Conservation (phyloP, 345 rosid species). For the Kandelia obovata region DNA sequence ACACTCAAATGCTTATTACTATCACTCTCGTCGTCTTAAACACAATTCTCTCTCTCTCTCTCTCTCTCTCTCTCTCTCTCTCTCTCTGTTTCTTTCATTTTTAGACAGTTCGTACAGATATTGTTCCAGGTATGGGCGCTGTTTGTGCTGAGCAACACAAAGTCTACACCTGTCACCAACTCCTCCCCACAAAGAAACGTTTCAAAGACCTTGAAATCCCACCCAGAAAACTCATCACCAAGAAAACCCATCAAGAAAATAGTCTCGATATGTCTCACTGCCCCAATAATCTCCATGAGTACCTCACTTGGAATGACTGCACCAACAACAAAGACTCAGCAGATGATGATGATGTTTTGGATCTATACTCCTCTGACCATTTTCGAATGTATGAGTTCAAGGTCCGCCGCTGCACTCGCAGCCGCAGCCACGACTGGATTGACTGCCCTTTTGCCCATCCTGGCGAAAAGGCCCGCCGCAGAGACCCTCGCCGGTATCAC, state of each 20-base stretch:
- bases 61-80: background rate
- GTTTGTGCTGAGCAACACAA: conserved; percentile 49
- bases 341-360: conserved; percentile 23
- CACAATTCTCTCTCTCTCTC: background rate
- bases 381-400: conserved; percentile 94
- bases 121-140: conserved; percentile 32
- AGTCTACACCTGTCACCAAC: conserved; percentile 30
- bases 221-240: conserved; percentile 49
- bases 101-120: background rate
- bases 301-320: conserved; percentile 38
- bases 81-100: background rate
- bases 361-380: conserved; percentile 68
- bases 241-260: conserved; percentile 9
- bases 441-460: conserved; percentile 94
- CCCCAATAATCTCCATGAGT: conserved; percentile 23
- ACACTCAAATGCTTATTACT: background rate
- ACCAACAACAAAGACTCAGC: background rate
- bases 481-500: conserved; percentile 62
- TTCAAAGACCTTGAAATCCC: conserved; percentile 53
- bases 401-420: conserved; percentile 79
- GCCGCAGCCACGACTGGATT: conserved; percentile 97
- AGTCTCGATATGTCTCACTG: conserved; percentile 4
- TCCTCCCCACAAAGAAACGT: conserved; percentile 20
- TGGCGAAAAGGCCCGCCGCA: conserved; percentile 81
- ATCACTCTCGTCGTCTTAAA: background rate